Conservation (phyloP, 1,284 basidiomycete species). For the Coniferiporia sulphurascens region DNA sequence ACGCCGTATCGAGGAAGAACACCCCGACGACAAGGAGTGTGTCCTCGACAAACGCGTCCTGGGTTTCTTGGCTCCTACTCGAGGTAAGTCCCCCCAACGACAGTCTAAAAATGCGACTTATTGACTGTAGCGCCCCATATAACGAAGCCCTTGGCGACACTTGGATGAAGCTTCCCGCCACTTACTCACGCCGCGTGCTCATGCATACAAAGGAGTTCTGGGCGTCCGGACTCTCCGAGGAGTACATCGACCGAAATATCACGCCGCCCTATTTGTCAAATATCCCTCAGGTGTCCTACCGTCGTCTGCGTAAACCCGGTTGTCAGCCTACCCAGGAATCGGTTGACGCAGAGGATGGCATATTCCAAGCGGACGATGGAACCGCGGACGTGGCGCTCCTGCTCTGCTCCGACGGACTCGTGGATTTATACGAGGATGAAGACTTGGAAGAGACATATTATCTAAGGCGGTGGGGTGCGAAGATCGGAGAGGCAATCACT, state of each 20-base stretch:
- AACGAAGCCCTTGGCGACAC: conserved; percentile 55
- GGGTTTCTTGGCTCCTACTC: conserved; percentile 60
- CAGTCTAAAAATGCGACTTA: conserved; percentile 5
- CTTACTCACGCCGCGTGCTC: conserved; percentile 53
- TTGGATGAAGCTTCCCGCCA: conserved; percentile 54
- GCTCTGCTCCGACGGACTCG: conserved; percentile 54
- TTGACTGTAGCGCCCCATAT: neutral
- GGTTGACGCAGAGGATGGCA: conserved; percentile 4
- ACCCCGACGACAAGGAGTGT: conserved; percentile 49
- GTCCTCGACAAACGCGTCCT: conserved; percentile 50
- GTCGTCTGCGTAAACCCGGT: conserved; percentile 16
- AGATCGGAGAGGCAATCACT: conserved; percentile 13
- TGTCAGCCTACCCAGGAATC: neutral
- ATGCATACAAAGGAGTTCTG: conserved; percentile 44
- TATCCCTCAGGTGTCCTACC: conserved; percentile 46
- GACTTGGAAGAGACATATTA: conserved; percentile 25
- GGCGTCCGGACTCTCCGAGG: conserved; percentile 30
- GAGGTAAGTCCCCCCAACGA: conserved; percentile 39
- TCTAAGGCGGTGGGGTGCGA: conserved; percentile 17
- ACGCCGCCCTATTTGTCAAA: conserved; percentile 59
- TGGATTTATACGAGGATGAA: conserved; percentile 44
- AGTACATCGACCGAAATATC: conserved; percentile 42
- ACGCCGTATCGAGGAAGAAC: conserved; percentile 44
- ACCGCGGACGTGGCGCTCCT: conserved; percentile 33
- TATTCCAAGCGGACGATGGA: neutral